phyloP scores from a whole-genome alignment of 306 rosid genomes.

The Gastrolobium villosum region DNA sequence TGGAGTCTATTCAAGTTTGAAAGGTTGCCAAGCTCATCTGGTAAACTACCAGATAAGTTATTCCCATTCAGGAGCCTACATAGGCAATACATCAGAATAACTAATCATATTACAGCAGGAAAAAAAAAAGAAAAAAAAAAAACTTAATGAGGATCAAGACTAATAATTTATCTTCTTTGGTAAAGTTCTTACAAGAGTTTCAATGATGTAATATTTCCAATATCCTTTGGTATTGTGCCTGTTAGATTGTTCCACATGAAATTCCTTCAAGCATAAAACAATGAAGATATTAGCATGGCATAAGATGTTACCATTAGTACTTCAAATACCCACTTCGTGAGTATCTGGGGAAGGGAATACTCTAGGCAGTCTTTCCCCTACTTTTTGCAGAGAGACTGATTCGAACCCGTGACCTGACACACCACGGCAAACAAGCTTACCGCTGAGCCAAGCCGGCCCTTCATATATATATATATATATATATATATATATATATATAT shows the following conservation, averaged over 20 bases:
- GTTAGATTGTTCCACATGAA: slow-evolving; percentile 91
- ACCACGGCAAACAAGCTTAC: too few species aligned
- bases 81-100: slow-evolving; percentile 38
- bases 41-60: slow-evolving; percentile 64
- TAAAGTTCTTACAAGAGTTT: slow-evolving; percentile 77
- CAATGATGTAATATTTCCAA: slow-evolving; percentile 69
- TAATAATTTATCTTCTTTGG: slow-evolving; percentile 41
- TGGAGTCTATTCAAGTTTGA: slow-evolving; percentile 59
- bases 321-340: too few species aligned
- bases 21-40: slow-evolving; percentile 73
- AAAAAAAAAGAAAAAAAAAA: slow-evolving; percentile 36
- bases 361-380: too few species aligned
- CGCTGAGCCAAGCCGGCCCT: too few species aligned
- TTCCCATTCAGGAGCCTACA: slow-evolving; percentile 73
- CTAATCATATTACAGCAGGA: not conserved
- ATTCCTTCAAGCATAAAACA: slow-evolving; percentile 63
- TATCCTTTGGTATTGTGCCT: slow-evolving; percentile 84
- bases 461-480: too few species aligned
- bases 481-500: too few species aligned
- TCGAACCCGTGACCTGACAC: too few species aligned
- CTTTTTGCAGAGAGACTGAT: too few species aligned
- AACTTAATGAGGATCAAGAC: slow-evolving; percentile 41
- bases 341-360: too few species aligned
- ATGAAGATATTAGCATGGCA: slow-evolving; percentile 46
- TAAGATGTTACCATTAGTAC: slow-evolving; percentile 29